phyloP scores from a whole-genome alignment of 1,139 yeast genomes.

The Trichomonascaceae sp. region DNA sequence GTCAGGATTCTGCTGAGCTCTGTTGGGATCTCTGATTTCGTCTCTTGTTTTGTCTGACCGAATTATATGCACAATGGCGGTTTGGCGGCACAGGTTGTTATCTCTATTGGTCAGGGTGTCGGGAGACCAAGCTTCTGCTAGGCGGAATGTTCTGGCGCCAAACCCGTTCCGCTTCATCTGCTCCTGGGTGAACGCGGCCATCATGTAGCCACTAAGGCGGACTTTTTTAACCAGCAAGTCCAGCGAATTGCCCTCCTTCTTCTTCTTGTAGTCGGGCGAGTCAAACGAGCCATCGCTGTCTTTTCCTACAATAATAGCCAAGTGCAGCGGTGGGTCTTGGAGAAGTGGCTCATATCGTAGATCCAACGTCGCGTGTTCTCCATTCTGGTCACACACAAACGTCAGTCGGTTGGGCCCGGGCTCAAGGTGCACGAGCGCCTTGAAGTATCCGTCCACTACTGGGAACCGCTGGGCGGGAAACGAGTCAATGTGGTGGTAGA shows the following conservation, averaged over 20 bases:
- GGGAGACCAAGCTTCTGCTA: constrained; percentile 49
- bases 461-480: constrained; percentile 67
- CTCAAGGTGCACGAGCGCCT: constrained; percentile 57
- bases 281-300: constrained; percentile 70
- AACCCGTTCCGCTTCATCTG: constrained; percentile 74
- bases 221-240: constrained; percentile 65
- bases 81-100: constrained; percentile 32
- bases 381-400: constrained; percentile 16
- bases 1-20: constrained; percentile 73
- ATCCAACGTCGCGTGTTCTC: constrained; percentile 12
- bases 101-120: constrained; percentile 41
- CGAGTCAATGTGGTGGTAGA: constrained; percentile 33
- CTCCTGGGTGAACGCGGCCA: constrained; percentile 90
- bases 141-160: constrained; percentile 68
- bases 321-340: constrained; percentile 66
- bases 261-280: constrained; percentile 44
- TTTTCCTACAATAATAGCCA: constrained; percentile 62
- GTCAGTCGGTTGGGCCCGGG: constrained; percentile 35
- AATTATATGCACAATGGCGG: constrained; percentile 66
- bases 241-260: constrained; percentile 53
- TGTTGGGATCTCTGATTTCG: constrained; percentile 62
- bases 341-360: constrained; percentile 46
- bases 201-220: constrained; percentile 74
- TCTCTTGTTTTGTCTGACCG: constrained; percentile 52
- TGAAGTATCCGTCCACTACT: constrained; percentile 57